These are phyloP conservation scores for Sugiyamaella chiloensis DNA, from an alignment of 805 yeast species.

Conservation along the genomic window DNA sequence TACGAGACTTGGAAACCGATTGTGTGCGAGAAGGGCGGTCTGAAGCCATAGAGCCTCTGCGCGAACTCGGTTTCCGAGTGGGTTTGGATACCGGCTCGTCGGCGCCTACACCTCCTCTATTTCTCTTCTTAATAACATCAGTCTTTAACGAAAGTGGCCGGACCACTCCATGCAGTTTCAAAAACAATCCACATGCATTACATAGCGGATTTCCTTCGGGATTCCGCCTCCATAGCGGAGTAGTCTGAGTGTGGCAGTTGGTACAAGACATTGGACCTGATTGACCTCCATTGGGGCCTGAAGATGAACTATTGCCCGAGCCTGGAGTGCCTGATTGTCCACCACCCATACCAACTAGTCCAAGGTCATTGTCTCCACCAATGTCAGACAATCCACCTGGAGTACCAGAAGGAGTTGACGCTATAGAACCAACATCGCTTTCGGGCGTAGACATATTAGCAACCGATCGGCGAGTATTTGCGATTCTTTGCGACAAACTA, in stretches of 20 bases:
- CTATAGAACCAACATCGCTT: slow-evolving; percentile 7
- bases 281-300: slow-evolving; percentile 2
- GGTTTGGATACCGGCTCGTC: slow-evolving; percentile 10
- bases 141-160: slow-evolving; percentile 88
- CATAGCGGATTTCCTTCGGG: slow-evolving; percentile 91
- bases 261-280: slow-evolving; percentile 51
- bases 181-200: slow-evolving; percentile 93
- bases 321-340: neutral
- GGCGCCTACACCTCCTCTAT: slow-evolving; percentile 41
- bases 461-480: slow-evolving; percentile 1
- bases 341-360: neutral
- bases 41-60: slow-evolving; percentile 14
- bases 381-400: slow-evolving; percentile 1
- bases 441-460: slow-evolving; percentile 11
- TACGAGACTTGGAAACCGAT: slow-evolving; percentile 11
- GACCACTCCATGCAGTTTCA: slow-evolving; percentile 92
- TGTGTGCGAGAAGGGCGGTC: slow-evolving; percentile 9
- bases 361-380: neutral
- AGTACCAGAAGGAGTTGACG: slow-evolving; percentile 10
- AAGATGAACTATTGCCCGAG: neutral
- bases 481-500: slow-evolving; percentile 6
- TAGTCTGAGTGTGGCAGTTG: slow-evolving; percentile 86
- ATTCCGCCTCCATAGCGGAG: slow-evolving; percentile 93
- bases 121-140: slow-evolving; percentile 89
- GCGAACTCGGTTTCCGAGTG: slow-evolving; percentile 11